Conservation (phyloP, 257 asterid species). For the Pogostemon cablin region DNA sequence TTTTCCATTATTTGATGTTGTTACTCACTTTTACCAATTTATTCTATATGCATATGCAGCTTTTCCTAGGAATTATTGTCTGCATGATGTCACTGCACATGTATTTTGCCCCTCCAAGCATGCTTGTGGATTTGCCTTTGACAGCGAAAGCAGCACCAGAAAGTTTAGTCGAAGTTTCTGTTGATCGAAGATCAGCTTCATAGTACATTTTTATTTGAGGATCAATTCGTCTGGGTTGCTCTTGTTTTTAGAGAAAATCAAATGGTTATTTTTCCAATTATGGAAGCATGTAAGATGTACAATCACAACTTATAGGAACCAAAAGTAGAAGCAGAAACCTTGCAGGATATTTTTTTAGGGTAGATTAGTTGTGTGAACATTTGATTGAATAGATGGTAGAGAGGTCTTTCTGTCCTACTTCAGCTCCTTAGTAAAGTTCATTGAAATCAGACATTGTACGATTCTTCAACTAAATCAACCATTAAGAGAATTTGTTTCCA, state of each 20-base stretch:
- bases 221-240: slow-evolving; percentile 26
- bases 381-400: slow-evolving; percentile 15
- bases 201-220: slow-evolving; percentile 33
- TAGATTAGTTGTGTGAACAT: slow-evolving; percentile 30
- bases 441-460: slow-evolving; percentile 2
- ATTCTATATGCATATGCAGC: slow-evolving; percentile 51
- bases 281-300: slow-evolving; percentile 34
- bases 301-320: slow-evolving; percentile 24
- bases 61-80: slow-evolving; percentile 77
- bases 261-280: slow-evolving; percentile 7
- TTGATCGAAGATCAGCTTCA: slow-evolving; percentile 64
- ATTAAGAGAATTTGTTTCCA: neutral
- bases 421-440: slow-evolving; percentile 21
- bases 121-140: slow-evolving; percentile 73
- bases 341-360: slow-evolving; percentile 9
- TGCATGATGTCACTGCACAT: slow-evolving; percentile 99
- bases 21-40: slow-evolving; percentile 14
- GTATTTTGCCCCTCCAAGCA: slow-evolving; percentile 91
- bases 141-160: slow-evolving; percentile 59
- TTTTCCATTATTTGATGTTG: neutral
- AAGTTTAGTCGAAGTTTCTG: slow-evolving; percentile 56
- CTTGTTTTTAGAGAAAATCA: slow-evolving; percentile 5
- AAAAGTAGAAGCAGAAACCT: neutral
- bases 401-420: slow-evolving; percentile 31
- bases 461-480: slow-evolving; percentile 4